phyloP scores from a whole-genome alignment of 345 rosid genomes.

The Cardamine resedifolia region DNA sequence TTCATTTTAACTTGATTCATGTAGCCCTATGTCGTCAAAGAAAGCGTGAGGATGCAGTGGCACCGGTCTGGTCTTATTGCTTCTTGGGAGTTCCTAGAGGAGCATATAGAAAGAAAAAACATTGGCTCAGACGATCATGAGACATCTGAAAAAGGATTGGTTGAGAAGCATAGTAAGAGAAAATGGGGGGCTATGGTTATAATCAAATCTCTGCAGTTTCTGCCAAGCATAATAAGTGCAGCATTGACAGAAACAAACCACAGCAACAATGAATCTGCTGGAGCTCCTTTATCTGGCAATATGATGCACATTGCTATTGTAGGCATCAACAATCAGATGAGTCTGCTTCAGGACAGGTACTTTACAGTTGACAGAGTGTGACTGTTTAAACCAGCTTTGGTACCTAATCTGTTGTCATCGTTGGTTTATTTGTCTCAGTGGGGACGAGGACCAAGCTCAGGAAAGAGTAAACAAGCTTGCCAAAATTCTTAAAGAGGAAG shows the following conservation, averaged over 20 bases:
- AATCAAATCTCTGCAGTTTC: constrained; percentile 86
- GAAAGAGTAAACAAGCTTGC: constrained; percentile 91
- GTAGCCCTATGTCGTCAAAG: constrained; percentile 95
- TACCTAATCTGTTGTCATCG: constrained; percentile 23
- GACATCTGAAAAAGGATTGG: constrained; percentile 45
- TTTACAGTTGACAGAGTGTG: constrained; percentile 20
- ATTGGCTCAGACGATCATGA: constrained; percentile 52
- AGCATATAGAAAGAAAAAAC: constrained; percentile 71
- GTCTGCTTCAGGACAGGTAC: constrained; percentile 98
- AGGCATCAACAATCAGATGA: constrained; percentile 98
- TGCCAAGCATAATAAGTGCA: constrained; percentile 69
- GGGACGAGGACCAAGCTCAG: constrained; percentile 99
- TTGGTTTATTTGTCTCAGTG: constrained; percentile 52
- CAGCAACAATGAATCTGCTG: constrained; percentile 48
- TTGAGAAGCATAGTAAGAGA: constrained; percentile 72
- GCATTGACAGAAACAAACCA: constrained; percentile 78
- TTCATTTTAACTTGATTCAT: constrained; percentile 30
- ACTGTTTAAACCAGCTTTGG: background rate
- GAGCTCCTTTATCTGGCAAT: constrained; percentile 64
- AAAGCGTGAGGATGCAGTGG: constrained; percentile 99
- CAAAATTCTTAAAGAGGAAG: constrained; percentile 88
- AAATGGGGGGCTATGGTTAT: constrained; percentile 99
- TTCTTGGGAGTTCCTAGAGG: constrained; percentile 98
- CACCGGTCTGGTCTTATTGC: constrained; percentile 96
- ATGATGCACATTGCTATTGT: constrained; percentile 97